Evolutionary conservation across 352 stramenopile genomes (phyloP).

Genomic region (Phytopythium ostracodes): DNA sequence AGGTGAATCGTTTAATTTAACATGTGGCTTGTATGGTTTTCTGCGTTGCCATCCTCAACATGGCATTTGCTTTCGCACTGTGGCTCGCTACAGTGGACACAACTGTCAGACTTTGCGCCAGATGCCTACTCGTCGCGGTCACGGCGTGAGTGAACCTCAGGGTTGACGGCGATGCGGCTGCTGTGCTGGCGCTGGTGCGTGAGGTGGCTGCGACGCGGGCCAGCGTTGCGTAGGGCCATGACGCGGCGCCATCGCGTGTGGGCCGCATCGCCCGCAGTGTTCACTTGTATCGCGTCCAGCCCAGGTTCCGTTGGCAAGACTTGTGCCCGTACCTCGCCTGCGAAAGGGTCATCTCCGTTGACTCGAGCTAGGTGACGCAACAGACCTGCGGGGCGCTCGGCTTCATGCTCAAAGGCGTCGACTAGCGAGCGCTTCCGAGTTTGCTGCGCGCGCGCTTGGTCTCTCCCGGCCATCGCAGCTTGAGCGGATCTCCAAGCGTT

Average conservation of each 20-base stretch:
- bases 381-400: background rate
- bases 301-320: background rate
- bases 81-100: too few species aligned
- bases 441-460: background rate
- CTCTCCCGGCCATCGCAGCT: background rate
- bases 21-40: background rate
- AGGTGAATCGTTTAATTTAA: constrained; percentile 1
- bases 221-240: background rate
- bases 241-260: background rate
- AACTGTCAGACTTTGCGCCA: too few species aligned
- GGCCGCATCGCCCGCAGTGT: background rate
- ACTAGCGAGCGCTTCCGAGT: background rate
- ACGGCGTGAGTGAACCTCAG: background rate
- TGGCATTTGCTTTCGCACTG: too few species aligned
- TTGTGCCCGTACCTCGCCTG: background rate
- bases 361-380: background rate
- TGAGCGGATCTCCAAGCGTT: background rate
- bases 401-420: background rate
- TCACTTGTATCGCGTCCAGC: background rate
- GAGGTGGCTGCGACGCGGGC: background rate
- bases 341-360: background rate
- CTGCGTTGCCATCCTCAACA: background rate
- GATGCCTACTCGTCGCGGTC: background rate
- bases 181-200: background rate
- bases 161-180: background rate